Base-by-base conservation (phyloP, 345 rosid species). In the Stellera chamaejasme region DNA sequence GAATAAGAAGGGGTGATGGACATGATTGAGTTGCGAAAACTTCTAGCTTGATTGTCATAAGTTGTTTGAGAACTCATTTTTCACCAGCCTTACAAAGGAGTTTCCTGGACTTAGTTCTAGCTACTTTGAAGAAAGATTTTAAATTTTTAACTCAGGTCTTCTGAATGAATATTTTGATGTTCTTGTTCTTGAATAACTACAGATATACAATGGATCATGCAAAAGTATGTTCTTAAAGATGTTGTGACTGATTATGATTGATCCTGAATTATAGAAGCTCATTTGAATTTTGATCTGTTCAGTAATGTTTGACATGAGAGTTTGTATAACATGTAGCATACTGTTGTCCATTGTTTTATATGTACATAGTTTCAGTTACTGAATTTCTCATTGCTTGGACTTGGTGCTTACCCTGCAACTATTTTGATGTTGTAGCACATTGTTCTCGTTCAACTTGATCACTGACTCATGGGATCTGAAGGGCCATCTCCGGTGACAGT, bases 381-480 rank as follows among this genome's bases (percentile, higher is more conserved):
- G 58, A 66, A 14, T 49, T 62, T 27, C 54, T 15, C 59, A 52
- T 61, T 51, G 16, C 48, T 52, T 59, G n/a, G 44, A 51, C 60
- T 66, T 62, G 78, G 61, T 50, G 46, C 59, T 51, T 61, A 43
- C 50, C 8, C 28, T 45, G 13, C 54, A 12, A 58, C 51, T 59
- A n/a, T 56, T 44, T 61, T 61, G 47, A 45, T 58, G 59, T n/a
- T 16, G 23, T 66, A 63, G 50, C 23, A 48, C 39, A 39, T 58
- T 49, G 15, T 11, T 2, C 27, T 43, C 15, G 58, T 43, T 58
- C 61, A 53, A 62, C 57, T 56, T 13, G 47, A 13, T 50, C 48
- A 47, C 47, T 25, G 1, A 62, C 27, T 63, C 63, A 93, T 93
- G 97, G 99, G 99, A 69, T 93, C 99, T 19, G 97, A 89, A 84